Base-by-base conservation (phyloP, 192 early-diverging fungal genomes). In the Coemansia sp. region DNA sequence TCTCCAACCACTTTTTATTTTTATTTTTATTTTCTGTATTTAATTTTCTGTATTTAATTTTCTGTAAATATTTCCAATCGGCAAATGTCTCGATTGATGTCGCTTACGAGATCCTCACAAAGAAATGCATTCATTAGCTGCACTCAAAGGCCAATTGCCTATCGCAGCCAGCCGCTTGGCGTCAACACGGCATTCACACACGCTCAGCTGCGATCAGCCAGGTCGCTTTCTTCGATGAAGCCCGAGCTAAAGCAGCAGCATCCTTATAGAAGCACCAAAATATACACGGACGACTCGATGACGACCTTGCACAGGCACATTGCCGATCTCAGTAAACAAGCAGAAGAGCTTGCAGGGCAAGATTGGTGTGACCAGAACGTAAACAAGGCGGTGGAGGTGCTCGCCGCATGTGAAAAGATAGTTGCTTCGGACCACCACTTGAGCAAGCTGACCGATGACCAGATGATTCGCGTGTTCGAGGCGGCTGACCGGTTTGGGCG, bases 401-500 rank as follows among this genome's bases (percentile, higher is more conserved):
- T 70, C 8, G 45, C 52, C 2, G 18, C 16, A 9, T 70, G 68
- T 23, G 28, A 43, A 5, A 10, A 34, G 16, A 10, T 63, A 3
- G 46, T 61, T 20, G 10, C 15, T 9, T 5, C 43, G 16, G 42
- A 46, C 30, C n/a, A 21, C 58, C 10, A 51, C 13, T 10, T 26
- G 18, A 26, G 46, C 13, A 21, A 33, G 26, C 20, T 9, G 37
- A 30, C 33, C 28, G 53, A 52, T 12, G 40, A 70, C 20, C 58
- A 18, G n/a, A 49, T 29, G 8, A 13, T 26, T 2, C 7, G 25
- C 25, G 49, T 71, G 20, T 74, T 73, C 35, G 42, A 55, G 4
- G 51, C 64, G 4, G 79, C 74, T 1, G 73, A 81, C 45, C 60
- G 42, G 2, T 48, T 81, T 4, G 67, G 64, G 15, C 66, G 52